A percentile compares a stretch with the other conserved stretches of the same genome.
phyloP scores from a whole-genome alignment of 345 rosid species.

The Combretum micranthum region DNA sequence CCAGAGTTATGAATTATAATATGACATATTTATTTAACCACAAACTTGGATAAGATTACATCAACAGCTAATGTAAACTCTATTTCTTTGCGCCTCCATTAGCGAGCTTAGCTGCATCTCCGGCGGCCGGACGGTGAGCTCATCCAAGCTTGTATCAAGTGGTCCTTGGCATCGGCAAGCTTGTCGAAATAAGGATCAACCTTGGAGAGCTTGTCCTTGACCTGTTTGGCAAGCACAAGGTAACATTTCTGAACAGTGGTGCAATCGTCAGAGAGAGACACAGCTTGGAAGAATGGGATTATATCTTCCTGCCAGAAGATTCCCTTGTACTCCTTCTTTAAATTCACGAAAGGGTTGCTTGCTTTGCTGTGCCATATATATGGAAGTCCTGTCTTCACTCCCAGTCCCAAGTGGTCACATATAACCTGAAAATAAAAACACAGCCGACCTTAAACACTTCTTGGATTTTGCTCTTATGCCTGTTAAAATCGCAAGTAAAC shows the following conservation, averaged over 20 bases:
- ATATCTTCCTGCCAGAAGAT: constrained; percentile 90
- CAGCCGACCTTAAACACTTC: too few species aligned
- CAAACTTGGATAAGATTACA: too few species aligned
- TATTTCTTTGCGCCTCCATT: too few species aligned
- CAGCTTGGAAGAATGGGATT: constrained; percentile 71
- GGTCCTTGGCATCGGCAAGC: constrained; percentile 70
- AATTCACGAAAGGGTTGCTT: constrained; percentile 75
- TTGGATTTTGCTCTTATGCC: too few species aligned
- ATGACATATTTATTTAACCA: too few species aligned
- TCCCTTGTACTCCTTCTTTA: constrained; percentile 73
- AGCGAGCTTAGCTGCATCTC: too few species aligned
- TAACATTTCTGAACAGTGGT: constrained; percentile 62
- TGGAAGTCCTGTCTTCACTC: constrained; percentile 70
- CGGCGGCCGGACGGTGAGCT: constrained; percentile 48
- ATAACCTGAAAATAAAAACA: constrained; percentile 30
- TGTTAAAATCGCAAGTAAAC: too few species aligned
- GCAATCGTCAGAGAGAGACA: constrained; percentile 48
- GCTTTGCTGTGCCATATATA: constrained; percentile 80
- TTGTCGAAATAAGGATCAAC: constrained; percentile 71
- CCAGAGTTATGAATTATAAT: too few species aligned
- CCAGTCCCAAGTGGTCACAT: constrained; percentile 65
- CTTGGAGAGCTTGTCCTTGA: constrained; percentile 54
- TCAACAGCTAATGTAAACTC: too few species aligned
- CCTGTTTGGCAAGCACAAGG: constrained; percentile 52
- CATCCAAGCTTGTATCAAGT: constrained; percentile 84